phyloP scores from a whole-genome alignment of 176 grass and related monocot species.

The Carex parvula region DNA sequence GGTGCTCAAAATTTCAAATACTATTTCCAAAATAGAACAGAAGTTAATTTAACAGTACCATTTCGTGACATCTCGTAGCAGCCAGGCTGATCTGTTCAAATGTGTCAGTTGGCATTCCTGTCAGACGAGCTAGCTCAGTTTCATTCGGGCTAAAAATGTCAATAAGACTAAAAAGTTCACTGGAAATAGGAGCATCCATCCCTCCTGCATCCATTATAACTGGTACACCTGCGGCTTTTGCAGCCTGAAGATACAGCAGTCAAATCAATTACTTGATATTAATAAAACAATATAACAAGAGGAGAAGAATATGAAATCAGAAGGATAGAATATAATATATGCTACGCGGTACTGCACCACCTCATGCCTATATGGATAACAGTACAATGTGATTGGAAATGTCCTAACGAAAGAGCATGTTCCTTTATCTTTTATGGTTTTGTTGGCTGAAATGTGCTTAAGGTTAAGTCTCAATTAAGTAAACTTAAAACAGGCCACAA shows the following conservation, averaged over 20 bases:
- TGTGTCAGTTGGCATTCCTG: slow-evolving; percentile 67
- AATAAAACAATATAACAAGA: not conserved
- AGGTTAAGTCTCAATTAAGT: no score
- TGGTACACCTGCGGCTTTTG: slow-evolving; percentile 74
- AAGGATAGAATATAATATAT: not conserved
- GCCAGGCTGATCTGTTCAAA: slow-evolving; percentile 79
- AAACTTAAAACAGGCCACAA: no score
- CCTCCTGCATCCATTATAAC: slow-evolving; percentile 95
- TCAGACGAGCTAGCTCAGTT: slow-evolving; percentile 82
- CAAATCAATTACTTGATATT: not conserved
- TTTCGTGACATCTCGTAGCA: slow-evolving; percentile 62
- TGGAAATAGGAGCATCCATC: slow-evolving; percentile 74
- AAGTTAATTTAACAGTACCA: slow-evolving; percentile 33
- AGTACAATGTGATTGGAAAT: not conserved
- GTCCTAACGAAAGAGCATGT: not conserved
- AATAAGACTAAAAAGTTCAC: slow-evolving; percentile 67
- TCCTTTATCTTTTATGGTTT: not conserved
- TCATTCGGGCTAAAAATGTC: slow-evolving; percentile 99
- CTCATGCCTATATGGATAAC: not conserved
- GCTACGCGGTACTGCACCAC: not conserved
- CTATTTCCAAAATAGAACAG: not conserved
- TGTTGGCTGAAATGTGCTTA: not conserved
- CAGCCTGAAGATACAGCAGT: slow-evolving; percentile 44
- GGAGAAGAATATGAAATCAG: not conserved
- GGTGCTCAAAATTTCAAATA: not conserved